Evolutionary conservation across 345 rosid species (phyloP), one percentile per base, ranked within the genome.

Genomic region (Hypericum androsaemum): DNA sequence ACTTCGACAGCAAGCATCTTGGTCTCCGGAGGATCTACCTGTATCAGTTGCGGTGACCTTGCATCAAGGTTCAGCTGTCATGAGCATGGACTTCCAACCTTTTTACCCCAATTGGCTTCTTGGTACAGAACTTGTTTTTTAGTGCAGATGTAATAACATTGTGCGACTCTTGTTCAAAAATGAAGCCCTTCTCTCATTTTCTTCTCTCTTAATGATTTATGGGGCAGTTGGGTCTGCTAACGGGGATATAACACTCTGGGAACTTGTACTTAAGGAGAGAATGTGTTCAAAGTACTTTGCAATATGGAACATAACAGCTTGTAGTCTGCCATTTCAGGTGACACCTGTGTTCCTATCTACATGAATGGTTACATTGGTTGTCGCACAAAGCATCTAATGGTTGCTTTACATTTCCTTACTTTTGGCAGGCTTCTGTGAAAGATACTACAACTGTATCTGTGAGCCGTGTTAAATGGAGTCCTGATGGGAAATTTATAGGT

Each of bases 51-150:
- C 86, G 68, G 50, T 80, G 45, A 59, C 77, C 8, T 50, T 82
- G 73, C 88, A 79, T 64, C 94, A 77, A 68, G 94, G 90, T 39
- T 84, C 95, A 47, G 16, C 68, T 51, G 90, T 83, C 60, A 77
- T 63, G 54, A 89, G 97, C 95, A 73, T 89, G 94, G 95, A 84
- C 62, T 86, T 89, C 66, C 90, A 80, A 70, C 95, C 97, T 61
- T 54, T 76, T 47, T 78, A 73, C 51, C 77, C 80, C 13, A 71
- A 78, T 0, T 41, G 74, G 72, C 94, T 89, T 69, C 90, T 89
- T 44, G 96, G 97, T 89, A 82, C 63, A 56, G 42, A 16, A 42
- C 3, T 54, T 54, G 14, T 56, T 52, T 47, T 43, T 10, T 40
- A 43, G 14, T 35, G 15, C 22, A 37, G 11, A 13, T 13, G 22